These are phyloP conservation scores for Bathelium albidoporum DNA, from an alignment of 495 filamentous ascomycete species.

Conservation along the genomic window DNA sequence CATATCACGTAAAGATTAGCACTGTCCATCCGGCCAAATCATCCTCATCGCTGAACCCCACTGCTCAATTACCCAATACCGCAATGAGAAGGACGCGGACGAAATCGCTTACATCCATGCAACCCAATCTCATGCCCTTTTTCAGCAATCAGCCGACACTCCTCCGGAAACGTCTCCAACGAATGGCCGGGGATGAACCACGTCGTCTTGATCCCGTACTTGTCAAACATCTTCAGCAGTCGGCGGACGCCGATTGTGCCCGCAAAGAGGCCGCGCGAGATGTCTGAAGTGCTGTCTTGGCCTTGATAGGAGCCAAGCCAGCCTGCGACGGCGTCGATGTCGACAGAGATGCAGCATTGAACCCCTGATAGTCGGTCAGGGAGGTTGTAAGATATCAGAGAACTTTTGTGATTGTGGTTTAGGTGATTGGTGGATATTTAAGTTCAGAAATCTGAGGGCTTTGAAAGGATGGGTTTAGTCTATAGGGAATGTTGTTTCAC, in stretches of 20 bases:
- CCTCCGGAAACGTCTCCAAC: slow-evolving; percentile 68
- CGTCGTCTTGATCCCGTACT: slow-evolving; percentile 71
- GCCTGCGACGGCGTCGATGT: slow-evolving; percentile 61
- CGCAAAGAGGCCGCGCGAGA: slow-evolving; percentile 60
- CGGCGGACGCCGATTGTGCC: slow-evolving; percentile 62
- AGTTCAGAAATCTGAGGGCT: no score
- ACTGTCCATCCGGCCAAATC: no score
- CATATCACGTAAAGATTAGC: neutral
- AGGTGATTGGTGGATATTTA: no score
- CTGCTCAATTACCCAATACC: neutral
- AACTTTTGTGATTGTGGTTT: neutral
- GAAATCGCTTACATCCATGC: slow-evolving; percentile 37
- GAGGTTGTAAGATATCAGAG: neutral
- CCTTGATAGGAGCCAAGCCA: slow-evolving; percentile 68
- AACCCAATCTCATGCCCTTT: slow-evolving; percentile 61
- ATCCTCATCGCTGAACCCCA: no score
- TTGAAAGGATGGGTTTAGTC: no score
- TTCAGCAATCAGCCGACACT: slow-evolving; percentile 63
- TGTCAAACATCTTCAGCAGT: slow-evolving; percentile 63
- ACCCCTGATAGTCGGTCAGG: slow-evolving; percentile 3
- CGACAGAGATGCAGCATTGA: slow-evolving; percentile 33
- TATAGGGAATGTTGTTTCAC: no score
- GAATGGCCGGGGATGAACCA: slow-evolving; percentile 80
- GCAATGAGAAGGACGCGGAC: neutral
- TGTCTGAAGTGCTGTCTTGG: slow-evolving; percentile 58